These are phyloP conservation scores for Penicillium tannophilum DNA, from an alignment of 495 filamentous ascomycete species.

Conservation along the genomic window DNA sequence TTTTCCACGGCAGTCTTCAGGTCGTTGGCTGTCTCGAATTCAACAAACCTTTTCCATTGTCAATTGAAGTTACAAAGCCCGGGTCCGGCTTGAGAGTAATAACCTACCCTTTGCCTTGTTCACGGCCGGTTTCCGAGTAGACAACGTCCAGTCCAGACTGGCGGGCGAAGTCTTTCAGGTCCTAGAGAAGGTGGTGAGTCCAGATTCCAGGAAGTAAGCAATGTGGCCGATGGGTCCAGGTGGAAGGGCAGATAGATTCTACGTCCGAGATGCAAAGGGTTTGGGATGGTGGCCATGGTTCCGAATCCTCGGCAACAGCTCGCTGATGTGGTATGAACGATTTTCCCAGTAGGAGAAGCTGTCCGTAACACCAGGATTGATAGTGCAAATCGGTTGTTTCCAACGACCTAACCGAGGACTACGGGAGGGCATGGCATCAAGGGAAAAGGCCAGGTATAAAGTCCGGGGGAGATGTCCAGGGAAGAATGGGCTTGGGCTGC, in stretches of 20 bases:
- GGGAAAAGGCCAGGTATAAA: constrained; percentile 22
- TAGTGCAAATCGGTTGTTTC: constrained; percentile 15
- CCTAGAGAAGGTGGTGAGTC: constrained; percentile 62
- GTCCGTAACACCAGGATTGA: constrained; percentile 10
- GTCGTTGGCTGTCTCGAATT: constrained; percentile 92
- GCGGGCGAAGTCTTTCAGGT: constrained; percentile 99
- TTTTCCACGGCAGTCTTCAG: constrained; percentile 90
- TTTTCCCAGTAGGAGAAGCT: constrained; percentile 1
- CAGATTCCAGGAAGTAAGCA: constrained; percentile 38
- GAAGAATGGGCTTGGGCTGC: constrained; percentile 66
- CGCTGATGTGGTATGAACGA: not conserved
- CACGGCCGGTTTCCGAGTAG: constrained; percentile 93
- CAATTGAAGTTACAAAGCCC: constrained; percentile 23
- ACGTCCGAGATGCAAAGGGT: constrained; percentile 23
- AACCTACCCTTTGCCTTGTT: constrained; percentile 89
- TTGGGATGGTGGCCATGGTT: constrained; percentile 5
- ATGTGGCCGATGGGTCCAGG: constrained; percentile 30
- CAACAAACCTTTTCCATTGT: constrained; percentile 76
- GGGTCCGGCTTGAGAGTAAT: constrained; percentile 12
- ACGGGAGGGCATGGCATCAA: constrained; percentile 17
- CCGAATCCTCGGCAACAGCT: constrained; percentile 4
- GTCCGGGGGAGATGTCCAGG: constrained; percentile 36
- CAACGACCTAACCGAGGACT: constrained; percentile 19
- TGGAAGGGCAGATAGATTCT: constrained; percentile 20
- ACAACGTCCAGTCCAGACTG: constrained; percentile 96